Base-by-base conservation (phyloP, 345 rosid genomes). In the Lumnitzera littorea region DNA sequence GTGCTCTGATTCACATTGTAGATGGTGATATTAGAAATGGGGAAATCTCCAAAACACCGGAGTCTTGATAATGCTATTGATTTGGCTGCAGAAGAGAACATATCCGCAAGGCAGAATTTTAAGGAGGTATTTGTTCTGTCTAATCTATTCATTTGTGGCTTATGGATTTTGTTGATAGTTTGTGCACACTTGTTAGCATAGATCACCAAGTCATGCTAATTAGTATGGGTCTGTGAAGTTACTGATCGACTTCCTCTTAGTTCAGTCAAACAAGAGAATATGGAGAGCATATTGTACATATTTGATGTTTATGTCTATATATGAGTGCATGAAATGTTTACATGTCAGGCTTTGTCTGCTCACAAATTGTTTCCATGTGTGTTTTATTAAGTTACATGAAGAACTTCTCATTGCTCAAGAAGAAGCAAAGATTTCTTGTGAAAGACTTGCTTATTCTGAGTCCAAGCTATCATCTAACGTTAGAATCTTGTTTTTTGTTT, bases 11-110 rank as follows among this genome's bases (percentile, higher is more conserved):
- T 55, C 54, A 66, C 65, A 53, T 54, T 62, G 53, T 62, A 88
- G 98, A 86, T 91, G 67, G 73, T 70, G 67, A 73, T 71, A 67
- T 70, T 91, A 67, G 95, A 91, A 75, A 64, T 69, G 66, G 91
- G 86, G 67, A 81, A 83, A 68, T 72, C 80, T 62, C 80, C 89
- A 63, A 84, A 76, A 80, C 85, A 80, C 65, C 81, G 83, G 72
- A 84, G 78, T 81, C 82, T 84, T 58, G 78, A 88, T 53, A 76
- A 63, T 67, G 65, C 78, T 51, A 83, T 71, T 57, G 77, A 76
- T 50, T 63, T 76, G 59, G 85, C 85, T 46, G 78, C 84, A 14
- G 83, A 86, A 77, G 85, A 83, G 68, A 78, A 67, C 53, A 61
- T 67, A 60, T 74, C 74, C 72, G 88, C 82, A 12, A 73, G 51